Evolutionary conservation across 352 stramenopile species (phyloP), one percentile per base, ranked within the genome.

Genomic region (Phytophthora rubi): DNA sequence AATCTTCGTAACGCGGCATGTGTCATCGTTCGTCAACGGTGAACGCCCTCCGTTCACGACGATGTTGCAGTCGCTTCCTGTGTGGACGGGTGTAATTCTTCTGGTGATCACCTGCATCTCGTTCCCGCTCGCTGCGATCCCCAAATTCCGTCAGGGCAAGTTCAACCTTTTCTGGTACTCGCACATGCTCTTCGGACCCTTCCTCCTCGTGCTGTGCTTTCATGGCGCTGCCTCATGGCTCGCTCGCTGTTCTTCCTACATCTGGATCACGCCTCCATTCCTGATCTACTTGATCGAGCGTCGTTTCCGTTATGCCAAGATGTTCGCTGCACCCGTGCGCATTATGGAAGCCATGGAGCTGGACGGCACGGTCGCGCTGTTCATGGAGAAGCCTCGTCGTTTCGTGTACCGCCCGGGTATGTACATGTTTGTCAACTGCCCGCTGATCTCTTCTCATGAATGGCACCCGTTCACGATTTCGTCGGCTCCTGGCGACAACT

Each of bases 391-490:
- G 56, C 85, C 87, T 7, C 77, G 80, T 57, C 77, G 77, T n/a
- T 93, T 94, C 59, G 77, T 80, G 28, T 93, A 91, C 73, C 78
- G 77, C 6, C 87, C 87, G 1, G 87, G 87, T 18, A 93, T 94
- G 87, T 98, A 98, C 72, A 77, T 93, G 57, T 97, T 95, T 61
- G 77, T 98, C 53, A 95, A 97, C 65, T 81, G 92, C 28, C 91
- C 91, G 12, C 30, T 82, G 7, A 87, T 98, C 53, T 96, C 88
- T 26, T 65, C 69, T 5, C 77, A 90, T 33, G 85, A 98, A 77
- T 97, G 91, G 91, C 93, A 98, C 58, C 92, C 93, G 51, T 98
- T 98, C 77, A 97, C 89, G 10, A 91, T 98, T 59, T 96, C 90
- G 30, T 96, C 87, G 13, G 89, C 90, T 39, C 91, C 91, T 21